Base-by-base conservation (phyloP, 2,329 filamentous ascomycete genomes). In the Westerdykella sp. region DNA sequence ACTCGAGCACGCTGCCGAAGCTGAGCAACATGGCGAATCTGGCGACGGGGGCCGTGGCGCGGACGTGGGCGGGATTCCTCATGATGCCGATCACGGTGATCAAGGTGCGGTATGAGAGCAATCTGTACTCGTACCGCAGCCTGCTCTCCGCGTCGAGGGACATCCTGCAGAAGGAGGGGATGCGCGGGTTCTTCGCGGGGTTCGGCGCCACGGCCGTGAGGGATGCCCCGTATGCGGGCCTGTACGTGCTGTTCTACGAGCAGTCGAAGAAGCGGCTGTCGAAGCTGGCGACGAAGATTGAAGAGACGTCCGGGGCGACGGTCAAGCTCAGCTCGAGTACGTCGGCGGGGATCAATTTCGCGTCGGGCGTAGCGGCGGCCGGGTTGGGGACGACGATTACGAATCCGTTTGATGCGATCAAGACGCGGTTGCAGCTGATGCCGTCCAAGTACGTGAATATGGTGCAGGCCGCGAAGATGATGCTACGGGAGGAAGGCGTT, bases 61-160 rank as follows among this genome's bases (percentile, higher is more conserved):
- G 93, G 41, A 89, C 88, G 1, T 83, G 85, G 41, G 91, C 91
- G 0, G 93, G 93, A 31, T 86, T 96, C 60, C 71, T 94, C 37
- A 81, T 97, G 69, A 97, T 96, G 87, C 93, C 93, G 1, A 80
- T 97, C 47, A 98, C 93, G 1, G 84, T 98, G 36, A 84, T 98
- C 59, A 98, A 98, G 64, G 93, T 97, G 35, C 86, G 93, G 36
- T 97, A 95, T 62, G 93, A 98, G 67, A 91, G 85, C 21, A 89
- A 78, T 48, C 73, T 91, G 35, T 98, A 96, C 71, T 72, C 80
- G 3, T 97, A 97, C 70, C 77, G 77, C 18, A 91, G 87, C 1
- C 73, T 97, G 18, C 69, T 77, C 34, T 75, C 80, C 31, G 93
- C 93, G 0, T 81, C 78, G 1, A 73, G 72, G 28, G 87, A 93